phyloP scores from a whole-genome alignment of 331 rosid species.

The Rhamnella rubrinervis region DNA sequence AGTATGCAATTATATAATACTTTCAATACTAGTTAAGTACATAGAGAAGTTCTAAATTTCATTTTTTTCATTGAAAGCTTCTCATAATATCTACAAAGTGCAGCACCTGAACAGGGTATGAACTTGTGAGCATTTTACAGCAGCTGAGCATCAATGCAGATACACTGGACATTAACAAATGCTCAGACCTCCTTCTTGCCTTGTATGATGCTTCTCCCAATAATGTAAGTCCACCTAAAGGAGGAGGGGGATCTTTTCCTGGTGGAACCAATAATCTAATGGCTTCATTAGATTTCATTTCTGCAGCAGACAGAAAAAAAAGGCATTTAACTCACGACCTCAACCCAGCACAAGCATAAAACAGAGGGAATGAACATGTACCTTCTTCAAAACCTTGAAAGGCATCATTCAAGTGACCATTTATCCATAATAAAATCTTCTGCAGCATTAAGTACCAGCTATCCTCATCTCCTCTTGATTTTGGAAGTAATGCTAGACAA shows the following conservation, averaged over 20 bases:
- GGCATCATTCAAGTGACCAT: conserved; percentile 55
- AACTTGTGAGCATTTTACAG: conserved; percentile 65
- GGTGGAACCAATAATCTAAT: conserved; percentile 51
- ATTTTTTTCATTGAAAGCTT: conserved; percentile 12
- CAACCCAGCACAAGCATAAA: conserved; percentile 16
- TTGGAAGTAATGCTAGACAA: conserved; percentile 83
- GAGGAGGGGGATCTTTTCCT: conserved; percentile 62
- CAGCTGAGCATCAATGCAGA: conserved; percentile 72
- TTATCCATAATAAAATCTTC: conserved; percentile 60
- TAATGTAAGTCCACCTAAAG: conserved; percentile 49
- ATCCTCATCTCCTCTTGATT: conserved; percentile 77
- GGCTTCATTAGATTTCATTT: conserved; percentile 39
- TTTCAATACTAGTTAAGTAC: conserved; percentile 2
- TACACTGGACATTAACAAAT: conserved; percentile 38
- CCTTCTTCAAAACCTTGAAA: conserved; percentile 92
- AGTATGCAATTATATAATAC: not conserved
- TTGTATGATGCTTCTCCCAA: conserved; percentile 40
- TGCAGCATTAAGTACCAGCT: conserved; percentile 80
- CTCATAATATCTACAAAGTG: conserved; percentile 15
- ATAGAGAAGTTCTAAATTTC: conserved; percentile 9
- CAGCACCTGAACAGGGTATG: conserved; percentile 73
- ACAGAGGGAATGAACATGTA: conserved; percentile 13
- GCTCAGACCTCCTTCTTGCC: conserved; percentile 45
- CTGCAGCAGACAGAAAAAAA: conserved; percentile 40
- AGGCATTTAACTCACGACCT: conserved; percentile 27